A percentile compares a stretch with the other conserved stretches of the same genome.
These are phyloP conservation scores for Ensete ventricosum DNA, from an alignment of 176 grass and related monocot genomes.

Conservation along the genomic window DNA sequence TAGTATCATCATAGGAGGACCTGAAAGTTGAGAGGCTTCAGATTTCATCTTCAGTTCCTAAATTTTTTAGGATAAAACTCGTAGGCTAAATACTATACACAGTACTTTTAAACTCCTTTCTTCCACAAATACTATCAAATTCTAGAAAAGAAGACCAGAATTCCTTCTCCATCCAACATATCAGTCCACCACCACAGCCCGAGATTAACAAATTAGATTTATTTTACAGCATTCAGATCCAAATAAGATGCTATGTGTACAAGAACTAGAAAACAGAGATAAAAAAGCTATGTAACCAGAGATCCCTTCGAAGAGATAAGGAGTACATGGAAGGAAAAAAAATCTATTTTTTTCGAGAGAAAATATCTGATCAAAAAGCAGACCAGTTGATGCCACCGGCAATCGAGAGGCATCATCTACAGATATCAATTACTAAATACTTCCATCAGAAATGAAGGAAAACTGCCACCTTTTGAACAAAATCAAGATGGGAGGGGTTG, in stretches of 20 bases:
- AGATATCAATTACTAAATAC: too few relatives aligned
- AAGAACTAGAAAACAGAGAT: neutral
- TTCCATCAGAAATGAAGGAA: too few relatives aligned
- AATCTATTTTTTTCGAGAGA: too few relatives aligned
- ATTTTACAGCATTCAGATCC: neutral
- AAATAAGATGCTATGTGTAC: neutral
- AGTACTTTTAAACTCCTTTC: neutral
- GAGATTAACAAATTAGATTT: neutral
- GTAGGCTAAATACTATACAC: neutral
- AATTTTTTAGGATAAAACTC: neutral
- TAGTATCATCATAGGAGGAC: neutral
- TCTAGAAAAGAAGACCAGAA: neutral
- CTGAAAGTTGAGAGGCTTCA: neutral
- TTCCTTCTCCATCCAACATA: neutral
- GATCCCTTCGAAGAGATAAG: too few relatives aligned
- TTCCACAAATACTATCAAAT: neutral
- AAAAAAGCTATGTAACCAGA: neutral
- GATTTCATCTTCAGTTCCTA: neutral
- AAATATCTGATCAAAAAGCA: too few relatives aligned
- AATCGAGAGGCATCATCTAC: too few relatives aligned
- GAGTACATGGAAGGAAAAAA: too few relatives aligned
- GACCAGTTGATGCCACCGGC: too few relatives aligned
- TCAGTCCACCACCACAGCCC: neutral
- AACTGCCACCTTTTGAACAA: neutral
- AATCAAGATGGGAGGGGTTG: neutral